Evolutionary conservation across 2,329 filamentous ascomycete genomes (phyloP), one percentile per base, ranked within the genome.

Genomic region (Fusarium poae): DNA sequence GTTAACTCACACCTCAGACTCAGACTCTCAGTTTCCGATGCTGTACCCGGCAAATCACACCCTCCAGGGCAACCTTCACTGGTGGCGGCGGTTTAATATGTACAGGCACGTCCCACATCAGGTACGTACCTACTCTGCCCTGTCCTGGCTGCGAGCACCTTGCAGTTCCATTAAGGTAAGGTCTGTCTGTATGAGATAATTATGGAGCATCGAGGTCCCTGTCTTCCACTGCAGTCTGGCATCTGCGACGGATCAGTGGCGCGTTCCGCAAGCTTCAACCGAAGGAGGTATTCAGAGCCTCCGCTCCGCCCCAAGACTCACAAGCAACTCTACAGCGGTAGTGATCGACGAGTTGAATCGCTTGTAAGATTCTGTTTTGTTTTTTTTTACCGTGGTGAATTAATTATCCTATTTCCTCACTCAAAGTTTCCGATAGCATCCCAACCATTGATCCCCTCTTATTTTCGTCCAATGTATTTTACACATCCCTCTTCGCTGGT

Each of bases 211-310:
- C 13, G 11, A 60, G 21, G 42, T 63, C 61, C 71, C 61, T 68
- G 61, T 65, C 55, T 68, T 51, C 40, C 20, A 44, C 32, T 56
- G 48, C 49, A 50, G 40, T 62, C 46, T 45, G 57, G 23, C 32
- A 45, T 37, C 48, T 50, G 48, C 53, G 57, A 60, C 53, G 62
- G 70, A 57, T 65, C 69, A 68, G 63, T 74, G 68, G 72, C 72
- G 70, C 62, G 67, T 73, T 73, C 70, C 66, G 72, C 72, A 74
- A 55, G 71, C 71, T 68, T 63, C 32, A 27, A 48, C 40, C 23
- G 29, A 54, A 45, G 30, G 42, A 32, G 55, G 56, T 51, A 51
- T 57, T 46, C 71, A 71, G 62, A 73, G 69, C 65, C 71, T 63
- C 71, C 65, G 57, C 62, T 61, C 58, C 55, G 54, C 52, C 58